Percentiles rank a stretch among this genome's conserved stretches.
These are phyloP conservation scores for Gossypium turneri DNA, from an alignment of 345 rosid genomes.

Conservation along the genomic window DNA sequence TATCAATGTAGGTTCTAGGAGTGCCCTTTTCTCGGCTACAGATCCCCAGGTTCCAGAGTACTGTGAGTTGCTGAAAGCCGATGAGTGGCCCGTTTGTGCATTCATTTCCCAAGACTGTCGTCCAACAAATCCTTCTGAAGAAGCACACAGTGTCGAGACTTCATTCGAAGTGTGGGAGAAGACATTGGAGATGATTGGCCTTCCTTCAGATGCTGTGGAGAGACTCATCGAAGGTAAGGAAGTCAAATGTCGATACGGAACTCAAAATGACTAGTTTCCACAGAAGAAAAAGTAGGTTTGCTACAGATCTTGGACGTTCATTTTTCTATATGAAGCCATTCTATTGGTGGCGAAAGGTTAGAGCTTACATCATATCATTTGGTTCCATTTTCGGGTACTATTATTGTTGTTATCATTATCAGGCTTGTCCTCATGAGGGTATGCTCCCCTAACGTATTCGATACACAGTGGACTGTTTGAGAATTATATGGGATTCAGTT, in stretches of 20 bases:
- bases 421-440: background rate
- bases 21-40: constrained; percentile 86
- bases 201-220: constrained; percentile 75
- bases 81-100: constrained; percentile 93
- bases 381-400: background rate
- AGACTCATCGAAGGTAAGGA: constrained; percentile 71
- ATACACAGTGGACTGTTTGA: background rate
- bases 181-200: constrained; percentile 80
- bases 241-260: constrained; percentile 47
- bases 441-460: background rate
- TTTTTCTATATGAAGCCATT: background rate
- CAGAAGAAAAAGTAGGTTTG: background rate
- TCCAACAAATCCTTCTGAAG: constrained; percentile 87
- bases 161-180: constrained; percentile 78
- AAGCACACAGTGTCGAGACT: constrained; percentile 73
- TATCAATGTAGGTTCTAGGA: constrained; percentile 59
- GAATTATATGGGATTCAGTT: background rate
- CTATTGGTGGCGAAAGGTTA: background rate
- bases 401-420: background rate
- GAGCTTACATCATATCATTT: background rate
- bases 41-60: constrained; percentile 93
- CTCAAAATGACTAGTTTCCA: constrained; percentile 22
- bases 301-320: background rate
- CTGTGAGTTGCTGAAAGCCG: constrained; percentile 71
- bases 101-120: constrained; percentile 91